Evolutionary conservation across 139 green algal genomes (phyloP).

Genomic region (Picochlorum sp.): DNA sequence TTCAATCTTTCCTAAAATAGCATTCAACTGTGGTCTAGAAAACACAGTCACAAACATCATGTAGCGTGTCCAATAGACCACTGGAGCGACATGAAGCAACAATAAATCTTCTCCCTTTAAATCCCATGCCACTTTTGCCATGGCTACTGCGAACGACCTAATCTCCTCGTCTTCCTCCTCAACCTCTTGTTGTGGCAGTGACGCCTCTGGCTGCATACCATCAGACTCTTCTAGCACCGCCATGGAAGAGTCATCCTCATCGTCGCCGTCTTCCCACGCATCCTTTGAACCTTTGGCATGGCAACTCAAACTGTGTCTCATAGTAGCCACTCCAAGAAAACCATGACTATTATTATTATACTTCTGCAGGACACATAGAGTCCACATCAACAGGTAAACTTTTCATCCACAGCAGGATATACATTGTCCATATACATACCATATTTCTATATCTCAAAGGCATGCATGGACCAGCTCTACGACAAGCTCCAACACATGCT

Average conservation of each 20-base stretch:
- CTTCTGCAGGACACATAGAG: not conserved
- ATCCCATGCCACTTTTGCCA: slow-evolving; percentile 19
- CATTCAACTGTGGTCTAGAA: slow-evolving; percentile 57
- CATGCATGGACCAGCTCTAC: too few species aligned
- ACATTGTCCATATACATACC: not conserved
- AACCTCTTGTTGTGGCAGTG: not conserved
- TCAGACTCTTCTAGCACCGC: not conserved
- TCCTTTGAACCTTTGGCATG: too few species aligned
- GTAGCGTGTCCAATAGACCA: slow-evolving; percentile 56
- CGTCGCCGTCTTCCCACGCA: too few species aligned
- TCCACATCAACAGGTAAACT: too few species aligned
- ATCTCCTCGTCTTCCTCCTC: slow-evolving; percentile 4
- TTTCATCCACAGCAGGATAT: not conserved
- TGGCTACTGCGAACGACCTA: slow-evolving; percentile 8
- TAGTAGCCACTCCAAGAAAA: not conserved
- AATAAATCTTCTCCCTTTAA: slow-evolving; percentile 48
- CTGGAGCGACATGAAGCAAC: slow-evolving; percentile 53
- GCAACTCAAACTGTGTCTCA: too few species aligned
- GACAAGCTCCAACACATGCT: too few species aligned
- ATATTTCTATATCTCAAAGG: too few species aligned
- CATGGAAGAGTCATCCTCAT: too few species aligned
- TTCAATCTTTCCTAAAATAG: slow-evolving; percentile 49
- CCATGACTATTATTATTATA: not conserved
- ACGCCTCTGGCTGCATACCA: not conserved
- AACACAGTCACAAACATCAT: slow-evolving; percentile 47